Conservation (phyloP, 331 rosid genomes). For the Pyracantha coccinea region DNA sequence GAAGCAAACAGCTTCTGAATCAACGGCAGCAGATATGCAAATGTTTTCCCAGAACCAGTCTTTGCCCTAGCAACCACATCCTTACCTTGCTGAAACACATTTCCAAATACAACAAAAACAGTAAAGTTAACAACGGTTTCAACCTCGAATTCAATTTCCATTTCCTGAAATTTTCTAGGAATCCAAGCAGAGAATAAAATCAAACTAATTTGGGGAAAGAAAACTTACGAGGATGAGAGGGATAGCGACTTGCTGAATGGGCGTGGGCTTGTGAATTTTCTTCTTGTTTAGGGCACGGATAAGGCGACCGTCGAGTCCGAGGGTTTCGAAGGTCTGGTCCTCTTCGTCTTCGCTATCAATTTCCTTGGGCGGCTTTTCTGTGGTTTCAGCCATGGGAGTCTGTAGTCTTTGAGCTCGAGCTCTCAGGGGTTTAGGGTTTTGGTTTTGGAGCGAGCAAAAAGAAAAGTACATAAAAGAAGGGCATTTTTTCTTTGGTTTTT, state of each 20-base stretch:
- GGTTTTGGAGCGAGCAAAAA: background rate
- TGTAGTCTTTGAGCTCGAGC: background rate
- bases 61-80: constrained; percentile 94
- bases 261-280: constrained; percentile 61
- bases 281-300: constrained; percentile 71
- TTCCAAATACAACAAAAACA: background rate
- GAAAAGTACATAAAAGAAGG: too few relatives aligned
- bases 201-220: background rate
- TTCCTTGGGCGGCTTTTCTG: constrained; percentile 22
- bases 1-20: constrained; percentile 67
- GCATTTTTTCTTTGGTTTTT: background rate
- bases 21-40: constrained; percentile 82
- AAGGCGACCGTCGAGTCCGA: constrained; percentile 78
- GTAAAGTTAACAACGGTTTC: background rate
- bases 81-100: constrained; percentile 62
- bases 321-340: constrained; percentile 43
- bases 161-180: background rate
- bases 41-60: constrained; percentile 93
- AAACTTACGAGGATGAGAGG: constrained; percentile 46
- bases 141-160: background rate
- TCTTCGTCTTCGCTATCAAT: constrained; percentile 23
- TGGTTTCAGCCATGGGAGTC: background rate
- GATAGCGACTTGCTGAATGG: constrained; percentile 73
- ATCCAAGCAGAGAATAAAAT: background rate
- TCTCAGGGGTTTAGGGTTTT: background rate